A percentile compares a stretch with the other conserved stretches of the same genome.
These are phyloP conservation scores for Carex parvula DNA, from an alignment of 176 grass and related monocot species.

Conservation along the genomic window DNA sequence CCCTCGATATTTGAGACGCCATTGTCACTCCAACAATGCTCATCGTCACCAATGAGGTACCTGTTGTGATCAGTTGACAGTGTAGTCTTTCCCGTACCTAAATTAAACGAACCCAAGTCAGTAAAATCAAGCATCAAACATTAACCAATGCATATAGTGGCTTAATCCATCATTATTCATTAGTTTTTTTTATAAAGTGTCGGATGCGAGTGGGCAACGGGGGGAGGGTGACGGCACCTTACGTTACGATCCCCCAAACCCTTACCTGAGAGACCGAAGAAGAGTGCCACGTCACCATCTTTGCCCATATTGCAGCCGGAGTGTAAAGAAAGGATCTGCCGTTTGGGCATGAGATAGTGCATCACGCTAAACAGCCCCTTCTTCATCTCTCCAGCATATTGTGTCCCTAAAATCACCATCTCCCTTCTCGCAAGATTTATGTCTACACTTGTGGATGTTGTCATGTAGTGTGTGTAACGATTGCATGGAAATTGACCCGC, in stretches of 20 bases:
- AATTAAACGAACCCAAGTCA: not conserved
- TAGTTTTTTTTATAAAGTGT: slow-evolving; percentile 5
- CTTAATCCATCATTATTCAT: not conserved
- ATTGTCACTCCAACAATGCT: slow-evolving; percentile 91
- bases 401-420: slow-evolving; percentile 99
- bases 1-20: slow-evolving; percentile 98
- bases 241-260: slow-evolving; percentile 29
- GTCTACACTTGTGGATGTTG: slow-evolving; percentile 88
- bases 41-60: slow-evolving; percentile 81
- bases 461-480: slow-evolving; percentile 99
- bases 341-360: slow-evolving; percentile 99
- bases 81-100: slow-evolving; percentile 94
- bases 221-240: slow-evolving; percentile 62
- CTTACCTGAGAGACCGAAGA: slow-evolving; percentile 99
- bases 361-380: slow-evolving; percentile 97
- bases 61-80: slow-evolving; percentile 91
- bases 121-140: not conserved
- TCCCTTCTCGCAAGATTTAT: slow-evolving; percentile 91
- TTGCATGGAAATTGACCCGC: slow-evolving; percentile 98
- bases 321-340: slow-evolving; percentile 86
- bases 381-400: slow-evolving; percentile 99
- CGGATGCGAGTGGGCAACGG: slow-evolving; percentile 48
- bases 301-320: slow-evolving; percentile 98
- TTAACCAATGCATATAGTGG: not conserved
- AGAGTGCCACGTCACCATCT: slow-evolving; percentile 91